These are phyloP conservation scores for Fomitopsis pinicola DNA, from an alignment of 1,284 basidiomycete species.

Conservation along the genomic window DNA sequence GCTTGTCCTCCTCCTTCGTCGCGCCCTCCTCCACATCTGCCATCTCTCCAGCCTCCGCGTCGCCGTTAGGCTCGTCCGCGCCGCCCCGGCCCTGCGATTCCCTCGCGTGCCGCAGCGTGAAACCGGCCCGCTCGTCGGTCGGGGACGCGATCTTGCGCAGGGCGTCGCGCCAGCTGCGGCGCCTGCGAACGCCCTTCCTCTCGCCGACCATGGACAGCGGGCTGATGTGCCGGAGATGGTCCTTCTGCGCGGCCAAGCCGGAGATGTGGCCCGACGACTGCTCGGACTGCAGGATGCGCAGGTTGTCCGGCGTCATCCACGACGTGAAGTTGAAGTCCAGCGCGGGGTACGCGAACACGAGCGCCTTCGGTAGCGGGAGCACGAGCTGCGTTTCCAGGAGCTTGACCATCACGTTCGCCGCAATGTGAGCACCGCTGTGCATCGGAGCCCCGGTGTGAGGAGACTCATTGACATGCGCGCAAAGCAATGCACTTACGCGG, in stretches of 20 bases:
- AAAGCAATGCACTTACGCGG: slow-evolving; percentile 63
- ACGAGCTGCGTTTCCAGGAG: slow-evolving; percentile 67
- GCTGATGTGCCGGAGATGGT: slow-evolving; percentile 83
- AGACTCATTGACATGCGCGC: slow-evolving; percentile 4
- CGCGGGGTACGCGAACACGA: slow-evolving; percentile 79
- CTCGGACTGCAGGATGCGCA: slow-evolving; percentile 78
- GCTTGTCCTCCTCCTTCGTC: slow-evolving; percentile 53
- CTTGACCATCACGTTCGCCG: slow-evolving; percentile 78
- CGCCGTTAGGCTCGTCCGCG: neutral
- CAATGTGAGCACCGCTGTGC: slow-evolving; percentile 79
- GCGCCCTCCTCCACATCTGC: slow-evolving; percentile 50
- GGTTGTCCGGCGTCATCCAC: slow-evolving; percentile 92
- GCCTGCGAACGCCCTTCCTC: slow-evolving; percentile 38
- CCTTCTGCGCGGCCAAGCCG: slow-evolving; percentile 77
- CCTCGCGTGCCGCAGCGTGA: slow-evolving; percentile 15
- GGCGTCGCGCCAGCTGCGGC: slow-evolving; percentile 52
- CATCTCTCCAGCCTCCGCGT: slow-evolving; percentile 26
- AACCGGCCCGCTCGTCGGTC: slow-evolving; percentile 15
- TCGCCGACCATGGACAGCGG: slow-evolving; percentile 87
- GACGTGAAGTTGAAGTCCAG: slow-evolving; percentile 97
- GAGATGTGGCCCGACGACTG: slow-evolving; percentile 74
- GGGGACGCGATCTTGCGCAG: slow-evolving; percentile 23
- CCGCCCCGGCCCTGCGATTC: slow-evolving; percentile 4
- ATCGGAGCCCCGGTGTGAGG: slow-evolving; percentile 3
- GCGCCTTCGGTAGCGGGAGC: slow-evolving; percentile 65